Evolutionary conservation across 805 yeast species (phyloP).

Genomic region (Monosporozyma yasuniensis): DNA sequence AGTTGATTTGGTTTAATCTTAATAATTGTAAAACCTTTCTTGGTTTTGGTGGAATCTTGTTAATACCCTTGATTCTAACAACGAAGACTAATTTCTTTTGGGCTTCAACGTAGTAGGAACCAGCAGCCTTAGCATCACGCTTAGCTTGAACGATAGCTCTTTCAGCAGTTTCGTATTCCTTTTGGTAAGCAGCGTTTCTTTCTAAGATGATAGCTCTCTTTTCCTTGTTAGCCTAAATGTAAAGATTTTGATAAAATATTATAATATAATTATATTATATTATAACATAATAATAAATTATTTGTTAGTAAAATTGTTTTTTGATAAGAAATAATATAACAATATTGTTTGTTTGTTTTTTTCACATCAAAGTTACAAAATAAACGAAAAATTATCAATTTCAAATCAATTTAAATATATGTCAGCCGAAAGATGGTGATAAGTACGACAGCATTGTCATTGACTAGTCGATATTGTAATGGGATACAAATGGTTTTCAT

Average conservation of each 20-base stretch:
- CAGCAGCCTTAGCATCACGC: slow-evolving; percentile 90
- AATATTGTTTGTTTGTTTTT: too few species aligned
- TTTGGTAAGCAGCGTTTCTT: slow-evolving; percentile 94
- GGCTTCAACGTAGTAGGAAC: slow-evolving; percentile 91
- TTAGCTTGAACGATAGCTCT: slow-evolving; percentile 77
- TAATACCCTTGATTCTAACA: slow-evolving; percentile 98
- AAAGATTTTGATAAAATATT: background rate
- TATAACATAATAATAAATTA: background rate
- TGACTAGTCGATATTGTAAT: slow-evolving; percentile 47
- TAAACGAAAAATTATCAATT: too few species aligned
- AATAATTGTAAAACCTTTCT: slow-evolving; percentile 94
- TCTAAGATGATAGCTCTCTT: slow-evolving; percentile 69
- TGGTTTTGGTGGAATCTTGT: slow-evolving; percentile 98
- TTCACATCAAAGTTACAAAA: too few species aligned
- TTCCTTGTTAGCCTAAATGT: slow-evolving; percentile 39
- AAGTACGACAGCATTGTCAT: slow-evolving; percentile 58
- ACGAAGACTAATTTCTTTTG: slow-evolving; percentile 91
- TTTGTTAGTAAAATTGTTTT: background rate
- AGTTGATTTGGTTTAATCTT: slow-evolving; percentile 88
- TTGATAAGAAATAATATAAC: background rate
- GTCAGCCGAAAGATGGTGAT: slow-evolving; percentile 77
- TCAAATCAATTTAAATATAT: too few species aligned
- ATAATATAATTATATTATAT: too few species aligned
- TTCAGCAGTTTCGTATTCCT: slow-evolving; percentile 90
- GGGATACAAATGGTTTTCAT: slow-evolving; percentile 45